Percentiles rank a stretch among this genome's conserved stretches.
These are phyloP conservation scores for Cucurbitaria berberidis DNA, from an alignment of 2,329 filamentous ascomycete species.

Conservation along the genomic window DNA sequence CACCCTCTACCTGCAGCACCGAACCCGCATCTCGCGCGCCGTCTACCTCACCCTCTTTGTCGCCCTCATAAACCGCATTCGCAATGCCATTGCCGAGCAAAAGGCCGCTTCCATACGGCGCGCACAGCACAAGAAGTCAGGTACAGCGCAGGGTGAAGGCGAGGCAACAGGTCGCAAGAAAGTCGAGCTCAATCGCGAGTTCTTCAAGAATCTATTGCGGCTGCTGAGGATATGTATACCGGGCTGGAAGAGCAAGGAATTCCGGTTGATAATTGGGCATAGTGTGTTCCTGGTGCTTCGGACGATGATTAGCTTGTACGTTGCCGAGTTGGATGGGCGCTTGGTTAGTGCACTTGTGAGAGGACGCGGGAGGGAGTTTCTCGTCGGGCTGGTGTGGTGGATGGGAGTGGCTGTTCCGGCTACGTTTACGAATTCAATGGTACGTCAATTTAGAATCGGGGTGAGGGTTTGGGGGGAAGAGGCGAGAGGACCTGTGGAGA, in stretches of 20 bases:
- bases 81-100: constrained; percentile 90
- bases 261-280: constrained; percentile 84
- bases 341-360: constrained; percentile 92
- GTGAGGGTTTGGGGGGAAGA: too few relatives aligned
- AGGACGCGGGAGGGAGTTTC: constrained; percentile 87
- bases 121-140: constrained; percentile 47
- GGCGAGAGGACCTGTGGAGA: not conserved
- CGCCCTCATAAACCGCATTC: constrained; percentile 72
- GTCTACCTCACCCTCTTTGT: constrained; percentile 52
- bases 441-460: constrained; percentile 59
- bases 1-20: constrained; percentile 46
- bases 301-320: constrained; percentile 92
- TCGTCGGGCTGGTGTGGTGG: constrained; percentile 93
- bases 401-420: constrained; percentile 96
- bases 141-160: constrained; percentile 40
- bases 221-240: constrained; percentile 88
- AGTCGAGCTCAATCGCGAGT: constrained; percentile 91
- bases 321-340: constrained; percentile 92
- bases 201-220: constrained; percentile 76
- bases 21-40: constrained; percentile 51
- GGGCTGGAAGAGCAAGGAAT: constrained; percentile 86
- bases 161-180: constrained; percentile 66
- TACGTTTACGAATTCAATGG: constrained; percentile 99
- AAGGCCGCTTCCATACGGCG: constrained; percentile 78
- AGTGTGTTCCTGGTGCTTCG: constrained; percentile 90